These are phyloP conservation scores for Stachybotrys chlorohalonatus DNA, from an alignment of 2,329 filamentous ascomycete genomes.

Conservation along the genomic window DNA sequence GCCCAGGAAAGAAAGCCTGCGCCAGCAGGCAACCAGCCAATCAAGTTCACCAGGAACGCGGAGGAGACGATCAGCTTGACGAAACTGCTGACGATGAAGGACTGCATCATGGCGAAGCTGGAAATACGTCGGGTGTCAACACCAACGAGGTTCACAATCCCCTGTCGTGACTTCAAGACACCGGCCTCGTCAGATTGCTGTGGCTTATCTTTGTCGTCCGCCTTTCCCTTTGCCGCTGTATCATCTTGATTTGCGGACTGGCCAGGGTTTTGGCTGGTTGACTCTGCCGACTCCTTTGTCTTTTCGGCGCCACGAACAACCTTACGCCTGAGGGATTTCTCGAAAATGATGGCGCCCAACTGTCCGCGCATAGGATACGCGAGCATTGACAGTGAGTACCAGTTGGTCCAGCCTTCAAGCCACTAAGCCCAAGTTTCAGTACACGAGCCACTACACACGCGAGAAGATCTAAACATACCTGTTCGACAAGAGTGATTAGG, in stretches of 20 bases:
- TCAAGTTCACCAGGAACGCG: conserved; percentile 54
- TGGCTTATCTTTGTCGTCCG: conserved; percentile 40
- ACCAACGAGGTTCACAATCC: conserved; percentile 69
- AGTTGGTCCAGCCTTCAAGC: conserved; percentile 58
- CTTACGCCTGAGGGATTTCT: conserved; percentile 68
- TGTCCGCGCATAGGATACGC: conserved; percentile 60
- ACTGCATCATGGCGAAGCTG: conserved; percentile 59
- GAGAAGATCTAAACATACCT: conserved; percentile 15
- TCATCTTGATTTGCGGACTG: conserved; percentile 16
- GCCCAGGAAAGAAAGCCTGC: conserved; percentile 57
- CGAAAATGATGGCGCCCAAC: conserved; percentile 63
- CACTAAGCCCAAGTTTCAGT: conserved; percentile 25
- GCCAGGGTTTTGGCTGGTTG: conserved; percentile 12
- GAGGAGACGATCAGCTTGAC: conserved; percentile 59
- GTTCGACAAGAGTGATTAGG: conserved; percentile 45
- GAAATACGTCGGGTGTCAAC: conserved; percentile 63
- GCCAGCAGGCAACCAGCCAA: conserved; percentile 62
- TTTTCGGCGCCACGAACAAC: conserved; percentile 60
- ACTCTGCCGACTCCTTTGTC: conserved; percentile 23
- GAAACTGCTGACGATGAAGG: conserved; percentile 52
- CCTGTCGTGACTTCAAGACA: conserved; percentile 47
- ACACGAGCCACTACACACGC: too few species aligned
- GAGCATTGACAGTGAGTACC: conserved; percentile 55
- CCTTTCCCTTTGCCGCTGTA: conserved; percentile 27
- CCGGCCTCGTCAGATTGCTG: conserved; percentile 28